Evolutionary conservation across 176 grass and related monocot species (phyloP), one percentile per base, ranked within the genome.

Genomic region (Poa annua): DNA sequence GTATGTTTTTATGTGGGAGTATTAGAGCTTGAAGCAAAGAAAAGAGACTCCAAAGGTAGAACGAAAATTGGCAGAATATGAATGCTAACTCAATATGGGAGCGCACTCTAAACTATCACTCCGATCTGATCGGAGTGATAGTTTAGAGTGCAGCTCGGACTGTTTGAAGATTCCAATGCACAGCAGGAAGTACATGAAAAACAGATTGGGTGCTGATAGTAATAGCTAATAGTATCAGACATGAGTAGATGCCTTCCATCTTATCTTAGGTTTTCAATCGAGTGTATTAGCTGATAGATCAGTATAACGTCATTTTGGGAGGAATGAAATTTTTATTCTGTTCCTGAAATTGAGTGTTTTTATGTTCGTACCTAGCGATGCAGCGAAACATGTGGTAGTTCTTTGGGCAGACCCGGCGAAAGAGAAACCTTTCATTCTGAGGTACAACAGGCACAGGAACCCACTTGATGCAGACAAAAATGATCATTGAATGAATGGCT

Each of bases 401-500:
- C 87, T 96, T 96, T 44, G 96, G 89, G 80, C 93, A 92, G 65
- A 99, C 96, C 56, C 91, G 87, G 54, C 93, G 89, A 83, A 99
- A 99, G 74, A 99, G 90, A 79, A 99, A 99, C 80, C 96, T 90
- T 84, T 99, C 96, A 83, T 79, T 90, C 87, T 99, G 96, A 70
- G 96, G 96, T 57, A 96, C 96, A 20, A 93, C 91, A 60, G 96
- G 93, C 81, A 99, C 91, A 70, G 96, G 91, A 64, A 99, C 91
- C 83, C 92, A 99, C 76, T 99, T 99, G 85, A 99, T 96, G 75
- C 96, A 99, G 39, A 99, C 96, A 90, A 99, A 99, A 85, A 99
- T 99, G 47, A 99, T 71, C 93, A 96, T 96, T 13, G 96, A 99
- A 84, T 99, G 93, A 80, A 96, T 96, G 52, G 96, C 93, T 53